Percentiles rank a stretch among this genome's conserved stretches.
Evolutionary conservation across 2,329 filamentous ascomycete species (phyloP).

Genomic region (Penicillium sp.): DNA sequence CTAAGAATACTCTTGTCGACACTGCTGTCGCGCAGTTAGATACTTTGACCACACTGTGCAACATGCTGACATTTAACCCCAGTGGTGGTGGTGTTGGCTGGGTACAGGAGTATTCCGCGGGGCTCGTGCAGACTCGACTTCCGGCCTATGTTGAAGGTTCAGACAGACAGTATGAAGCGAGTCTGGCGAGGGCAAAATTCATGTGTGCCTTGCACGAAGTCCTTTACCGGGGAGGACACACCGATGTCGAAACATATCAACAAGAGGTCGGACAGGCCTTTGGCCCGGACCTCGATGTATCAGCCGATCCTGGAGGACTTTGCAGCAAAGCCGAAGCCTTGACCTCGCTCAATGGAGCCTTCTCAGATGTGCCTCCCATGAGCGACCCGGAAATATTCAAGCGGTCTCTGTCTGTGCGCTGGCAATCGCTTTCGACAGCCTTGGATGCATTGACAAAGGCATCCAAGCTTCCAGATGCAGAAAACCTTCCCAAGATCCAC

Average conservation of each 20-base stretch:
- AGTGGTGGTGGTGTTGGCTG: constrained; percentile 49
- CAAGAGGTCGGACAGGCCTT: constrained; percentile 44
- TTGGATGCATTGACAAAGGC: constrained; percentile 52
- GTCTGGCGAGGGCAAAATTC: constrained; percentile 57
- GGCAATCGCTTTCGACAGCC: constrained; percentile 54
- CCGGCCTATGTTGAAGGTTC: constrained; percentile 50
- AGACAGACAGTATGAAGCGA: constrained; percentile 50
- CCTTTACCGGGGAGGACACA: constrained; percentile 52
- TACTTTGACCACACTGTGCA: constrained; percentile 52
- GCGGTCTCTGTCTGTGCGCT: constrained; percentile 41
- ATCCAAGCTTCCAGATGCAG: constrained; percentile 50
- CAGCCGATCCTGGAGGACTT: constrained; percentile 48
- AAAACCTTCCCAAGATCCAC: constrained; percentile 54
- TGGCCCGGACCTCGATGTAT: constrained; percentile 39
- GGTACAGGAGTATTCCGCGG: constrained; percentile 56
- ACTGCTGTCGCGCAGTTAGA: constrained; percentile 64
- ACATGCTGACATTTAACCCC: constrained; percentile 45
- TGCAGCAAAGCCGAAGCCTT: constrained; percentile 59
- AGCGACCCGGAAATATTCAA: constrained; percentile 29
- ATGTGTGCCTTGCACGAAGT: constrained; percentile 56
- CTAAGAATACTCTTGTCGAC: constrained; percentile 63
- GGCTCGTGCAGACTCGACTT: constrained; percentile 54
- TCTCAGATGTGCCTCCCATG: constrained; percentile 35
- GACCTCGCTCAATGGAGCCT: constrained; percentile 51
- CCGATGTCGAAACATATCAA: constrained; percentile 55